phyloP scores from a whole-genome alignment of 345 rosid species.

The Carallia brachiata region DNA sequence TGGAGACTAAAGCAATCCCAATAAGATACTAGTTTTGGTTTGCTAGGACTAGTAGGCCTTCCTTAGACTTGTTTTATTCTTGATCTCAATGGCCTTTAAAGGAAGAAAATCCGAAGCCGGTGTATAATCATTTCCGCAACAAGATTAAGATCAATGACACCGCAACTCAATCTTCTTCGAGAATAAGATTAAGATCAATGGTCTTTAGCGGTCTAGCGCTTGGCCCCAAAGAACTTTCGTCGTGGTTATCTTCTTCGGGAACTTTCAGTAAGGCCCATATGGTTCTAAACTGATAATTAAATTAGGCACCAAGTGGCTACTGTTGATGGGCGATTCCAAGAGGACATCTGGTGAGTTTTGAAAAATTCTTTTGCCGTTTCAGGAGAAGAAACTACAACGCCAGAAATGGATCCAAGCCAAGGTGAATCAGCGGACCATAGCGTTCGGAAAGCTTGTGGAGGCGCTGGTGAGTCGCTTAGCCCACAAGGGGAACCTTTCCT shows the following conservation, averaged over 20 bases:
- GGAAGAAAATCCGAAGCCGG: too few species aligned
- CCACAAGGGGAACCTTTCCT: slow-evolving; percentile 14
- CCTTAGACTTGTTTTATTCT: slow-evolving; percentile 14
- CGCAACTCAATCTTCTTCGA: too few species aligned
- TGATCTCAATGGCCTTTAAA: neutral
- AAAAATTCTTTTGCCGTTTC: slow-evolving; percentile 13
- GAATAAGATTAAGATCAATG: too few species aligned
- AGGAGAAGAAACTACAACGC: slow-evolving; percentile 5
- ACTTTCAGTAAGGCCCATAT: slow-evolving; percentile 13
- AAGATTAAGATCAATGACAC: too few species aligned
- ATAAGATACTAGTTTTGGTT: slow-evolving; percentile 19
- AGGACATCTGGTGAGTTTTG: slow-evolving; percentile 7
- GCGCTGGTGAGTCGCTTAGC: slow-evolving; percentile 8
- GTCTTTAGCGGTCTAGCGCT: neutral
- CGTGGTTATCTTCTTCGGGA: slow-evolving; percentile 10
- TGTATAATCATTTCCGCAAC: too few species aligned
- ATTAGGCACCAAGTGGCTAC: slow-evolving; percentile 5
- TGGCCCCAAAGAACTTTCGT: neutral
- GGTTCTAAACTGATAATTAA: slow-evolving; percentile 10
- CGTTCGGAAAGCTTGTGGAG: slow-evolving; percentile 8
- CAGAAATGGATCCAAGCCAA: slow-evolving; percentile 3
- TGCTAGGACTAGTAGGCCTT: slow-evolving; percentile 17
- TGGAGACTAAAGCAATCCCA: slow-evolving; percentile 19
- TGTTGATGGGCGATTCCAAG: slow-evolving; percentile 6
- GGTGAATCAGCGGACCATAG: slow-evolving; percentile 3